A percentile compares a stretch with the other conserved stretches of the same genome.
Evolutionary conservation across 768 basidiomycete genomes (phyloP).

Genomic region (Collybiopsis confluens): DNA sequence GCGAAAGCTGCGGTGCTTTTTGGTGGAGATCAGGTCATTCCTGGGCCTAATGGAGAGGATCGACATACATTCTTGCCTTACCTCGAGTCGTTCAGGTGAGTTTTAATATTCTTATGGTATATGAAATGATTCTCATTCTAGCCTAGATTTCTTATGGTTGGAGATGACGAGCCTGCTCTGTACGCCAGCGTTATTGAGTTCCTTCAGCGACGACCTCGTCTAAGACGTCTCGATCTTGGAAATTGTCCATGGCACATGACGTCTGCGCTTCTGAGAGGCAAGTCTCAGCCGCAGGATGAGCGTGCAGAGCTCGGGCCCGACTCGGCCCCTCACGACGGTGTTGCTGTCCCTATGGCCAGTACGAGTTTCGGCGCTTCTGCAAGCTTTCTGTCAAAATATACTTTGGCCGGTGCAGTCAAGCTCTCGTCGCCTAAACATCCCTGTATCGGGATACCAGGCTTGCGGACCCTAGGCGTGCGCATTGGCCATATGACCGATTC

Average conservation of each 20-base stretch:
- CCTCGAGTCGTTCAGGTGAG: conserved; percentile 50
- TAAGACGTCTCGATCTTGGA: conserved; percentile 58
- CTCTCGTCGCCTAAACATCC: neutral
- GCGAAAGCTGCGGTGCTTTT: conserved; percentile 56
- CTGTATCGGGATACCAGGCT: conserved; percentile 27
- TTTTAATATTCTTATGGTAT: neutral
- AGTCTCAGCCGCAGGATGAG: neutral
- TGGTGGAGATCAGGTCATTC: conserved; percentile 53
- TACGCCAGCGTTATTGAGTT: conserved; percentile 56
- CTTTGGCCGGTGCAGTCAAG: neutral
- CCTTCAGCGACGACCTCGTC: conserved; percentile 39
- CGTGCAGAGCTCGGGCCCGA: neutral
- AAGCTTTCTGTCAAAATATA: neutral
- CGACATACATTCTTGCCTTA: conserved; percentile 59
- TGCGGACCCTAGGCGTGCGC: conserved; percentile 55
- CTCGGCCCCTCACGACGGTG: neutral
- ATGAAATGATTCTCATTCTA: neutral
- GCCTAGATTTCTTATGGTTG: conserved; percentile 49
- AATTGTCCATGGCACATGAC: conserved; percentile 62
- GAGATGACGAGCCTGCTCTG: conserved; percentile 48
- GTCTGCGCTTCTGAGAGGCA: neutral
- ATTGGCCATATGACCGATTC: conserved; percentile 44
- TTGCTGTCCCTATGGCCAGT: neutral
- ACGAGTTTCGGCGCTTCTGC: conserved; percentile 6
- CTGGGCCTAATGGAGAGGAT: conserved; percentile 27